These are phyloP conservation scores for Pestalotiopsis sp. DNA, from an alignment of 2,329 filamentous ascomycete genomes.

Conservation along the genomic window DNA sequence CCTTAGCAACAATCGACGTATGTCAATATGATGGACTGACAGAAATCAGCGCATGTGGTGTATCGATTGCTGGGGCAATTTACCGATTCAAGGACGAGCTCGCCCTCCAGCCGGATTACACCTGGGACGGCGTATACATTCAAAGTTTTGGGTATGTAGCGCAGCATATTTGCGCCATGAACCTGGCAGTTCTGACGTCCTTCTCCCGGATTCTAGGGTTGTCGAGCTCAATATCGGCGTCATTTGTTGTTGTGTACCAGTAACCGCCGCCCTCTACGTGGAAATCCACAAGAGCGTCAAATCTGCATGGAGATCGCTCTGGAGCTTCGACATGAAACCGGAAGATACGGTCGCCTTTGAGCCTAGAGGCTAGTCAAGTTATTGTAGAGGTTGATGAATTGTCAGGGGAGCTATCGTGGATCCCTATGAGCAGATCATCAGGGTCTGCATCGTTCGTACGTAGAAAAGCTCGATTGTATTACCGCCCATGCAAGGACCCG, in stretches of 20 bases:
- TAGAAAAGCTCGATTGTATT: no score
- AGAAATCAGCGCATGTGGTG: background rate
- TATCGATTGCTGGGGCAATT: background rate
- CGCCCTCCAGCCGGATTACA: background rate
- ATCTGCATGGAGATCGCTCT: background rate
- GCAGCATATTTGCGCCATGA: background rate
- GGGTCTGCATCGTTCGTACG: no score
- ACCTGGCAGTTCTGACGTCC: background rate
- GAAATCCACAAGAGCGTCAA: background rate
- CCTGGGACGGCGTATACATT: background rate
- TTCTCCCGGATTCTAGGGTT: background rate
- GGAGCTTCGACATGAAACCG: no score
- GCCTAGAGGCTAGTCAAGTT: no score
- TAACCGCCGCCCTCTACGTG: background rate
- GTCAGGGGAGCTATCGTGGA: no score
- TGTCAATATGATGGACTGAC: background rate
- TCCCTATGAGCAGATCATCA: no score
- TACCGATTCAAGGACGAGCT: background rate
- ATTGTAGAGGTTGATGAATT: no score
- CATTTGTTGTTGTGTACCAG: background rate
- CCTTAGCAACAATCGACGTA: background rate
- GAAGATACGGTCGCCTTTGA: no score
- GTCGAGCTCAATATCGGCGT: background rate
- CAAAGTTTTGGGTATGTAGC: background rate
- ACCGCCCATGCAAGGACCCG: no score